Percentiles rank a stretch among this genome's conserved stretches.
phyloP scores from a whole-genome alignment of 805 yeast genomes.

The Clavispora fructus region DNA sequence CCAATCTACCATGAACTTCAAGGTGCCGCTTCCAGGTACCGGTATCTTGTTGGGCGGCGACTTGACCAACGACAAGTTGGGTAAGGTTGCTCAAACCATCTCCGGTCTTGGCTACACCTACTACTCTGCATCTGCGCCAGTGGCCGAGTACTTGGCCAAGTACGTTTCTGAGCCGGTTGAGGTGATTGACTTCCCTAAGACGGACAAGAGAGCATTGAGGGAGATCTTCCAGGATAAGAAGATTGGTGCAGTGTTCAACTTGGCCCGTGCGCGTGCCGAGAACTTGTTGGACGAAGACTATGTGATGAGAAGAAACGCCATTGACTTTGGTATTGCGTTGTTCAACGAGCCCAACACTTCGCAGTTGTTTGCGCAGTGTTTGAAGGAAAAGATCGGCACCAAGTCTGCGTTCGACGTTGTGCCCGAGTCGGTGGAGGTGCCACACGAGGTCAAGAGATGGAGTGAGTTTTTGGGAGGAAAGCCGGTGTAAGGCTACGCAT shows the following conservation, averaged over 20 bases:
- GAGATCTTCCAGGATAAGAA: conserved; percentile 87
- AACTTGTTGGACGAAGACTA: conserved; percentile 81
- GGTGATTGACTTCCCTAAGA: conserved; percentile 84
- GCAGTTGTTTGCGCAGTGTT: conserved; percentile 74
- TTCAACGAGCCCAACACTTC: conserved; percentile 97
- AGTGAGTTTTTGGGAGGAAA: conserved; percentile 94
- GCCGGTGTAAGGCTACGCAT: conserved; percentile 50
- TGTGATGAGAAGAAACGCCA: conserved; percentile 98
- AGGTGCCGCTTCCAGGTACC: conserved; percentile 83
- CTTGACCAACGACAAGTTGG: conserved; percentile 62
- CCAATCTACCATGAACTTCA: conserved; percentile 96
- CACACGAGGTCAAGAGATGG: conserved; percentile 91
- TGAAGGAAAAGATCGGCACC: conserved; percentile 61
- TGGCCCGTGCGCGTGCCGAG: conserved; percentile 88
- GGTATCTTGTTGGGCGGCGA: conserved; percentile 96
- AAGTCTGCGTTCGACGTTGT: conserved; percentile 43
- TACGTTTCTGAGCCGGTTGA: conserved; percentile 46
- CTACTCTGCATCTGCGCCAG: conserved; percentile 70
- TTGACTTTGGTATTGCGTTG: conserved; percentile 93
- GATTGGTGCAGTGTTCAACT: conserved; percentile 83
- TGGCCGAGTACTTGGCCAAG: conserved; percentile 60
- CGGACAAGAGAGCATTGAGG: conserved; percentile 88
- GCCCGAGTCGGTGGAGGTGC: conserved; percentile 51
- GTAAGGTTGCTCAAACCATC: conserved; percentile 64
- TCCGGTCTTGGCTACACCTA: conserved; percentile 74